Base-by-base conservation (phyloP, 768 basidiomycete genomes). In the Tylopilus rubrobrunneus region DNA sequence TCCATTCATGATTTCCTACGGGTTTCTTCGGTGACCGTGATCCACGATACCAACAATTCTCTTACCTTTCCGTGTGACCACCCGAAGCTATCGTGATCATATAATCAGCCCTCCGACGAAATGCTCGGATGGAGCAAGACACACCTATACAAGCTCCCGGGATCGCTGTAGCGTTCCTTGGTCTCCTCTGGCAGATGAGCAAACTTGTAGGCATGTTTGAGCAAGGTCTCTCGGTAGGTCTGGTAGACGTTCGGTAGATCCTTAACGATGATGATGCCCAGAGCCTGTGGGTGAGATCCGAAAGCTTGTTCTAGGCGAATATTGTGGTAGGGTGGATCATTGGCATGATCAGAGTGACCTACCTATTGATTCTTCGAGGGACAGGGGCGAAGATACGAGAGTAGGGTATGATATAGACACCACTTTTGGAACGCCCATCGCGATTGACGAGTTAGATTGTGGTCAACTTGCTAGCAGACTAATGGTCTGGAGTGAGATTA, bases 61-160 rank as follows among this genome's bases (percentile, higher is more conserved):
- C 66, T 48, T 60, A 85, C 89, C 79, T 98, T 97, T 51, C 96
- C 96, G 71, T 96, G 91, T 42, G 88, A 91, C 96, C 96, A 98
- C n/a, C 96, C 96, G 69, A 94, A 98, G 67, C 87, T 89, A 57
- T 45, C 17, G 36, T 10, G 3, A 48, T 45, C 7, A n/a, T 31
- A 11, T 31, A 7, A 4, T 62, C 33, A 53, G 23, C 21, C 23
- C n/a, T 8, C 37, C 25, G 21, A 27, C 1, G 28, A 21, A 10
- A 5, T 5, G 23, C 25, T 25, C 6, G 34, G 53, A 17, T n/a
- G 27, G 3, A n/a, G 5, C 27, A 19, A 23, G 23, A 66, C 78
- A 48, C 56, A 88, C 87, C 89, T 89, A 65, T 92, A 97, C 52
- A 79, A 81, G 60, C 84, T 88, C 25, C 70, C 72, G 1, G 84